Conservation (phyloP, 2,329 filamentous ascomycete species). For the Plectosphaerella plurivora region DNA sequence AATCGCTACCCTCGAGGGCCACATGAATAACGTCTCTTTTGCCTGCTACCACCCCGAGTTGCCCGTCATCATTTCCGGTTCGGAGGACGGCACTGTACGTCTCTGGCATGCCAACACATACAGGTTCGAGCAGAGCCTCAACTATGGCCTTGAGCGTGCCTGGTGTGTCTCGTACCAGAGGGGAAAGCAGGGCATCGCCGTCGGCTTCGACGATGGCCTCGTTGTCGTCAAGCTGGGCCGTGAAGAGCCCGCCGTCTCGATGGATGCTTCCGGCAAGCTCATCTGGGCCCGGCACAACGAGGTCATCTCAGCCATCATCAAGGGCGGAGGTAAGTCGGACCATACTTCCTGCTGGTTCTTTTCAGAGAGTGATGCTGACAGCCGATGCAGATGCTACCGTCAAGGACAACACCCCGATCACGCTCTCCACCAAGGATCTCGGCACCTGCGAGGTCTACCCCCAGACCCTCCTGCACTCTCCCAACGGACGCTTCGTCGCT, state of each 20-base stretch:
- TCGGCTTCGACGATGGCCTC: slow-evolving; percentile 96
- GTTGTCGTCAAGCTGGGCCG: slow-evolving; percentile 97
- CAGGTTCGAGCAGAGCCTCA: slow-evolving; percentile 89
- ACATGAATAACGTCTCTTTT: slow-evolving; percentile 97
- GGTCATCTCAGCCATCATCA: slow-evolving; percentile 91
- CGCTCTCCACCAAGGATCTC: slow-evolving; percentile 86
- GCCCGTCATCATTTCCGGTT: slow-evolving; percentile 95
- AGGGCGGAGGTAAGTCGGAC: slow-evolving; percentile 60
- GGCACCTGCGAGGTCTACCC: slow-evolving; percentile 96
- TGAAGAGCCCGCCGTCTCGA: slow-evolving; percentile 95
- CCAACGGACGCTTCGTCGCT: slow-evolving; percentile 81
- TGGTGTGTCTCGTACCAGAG: slow-evolving; percentile 98
- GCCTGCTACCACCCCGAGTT: slow-evolving; percentile 97
- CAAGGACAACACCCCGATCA: slow-evolving; percentile 86
- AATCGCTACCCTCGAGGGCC: slow-evolving; percentile 93
- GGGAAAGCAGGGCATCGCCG: slow-evolving; percentile 88
- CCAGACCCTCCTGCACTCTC: slow-evolving; percentile 90
- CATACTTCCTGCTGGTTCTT: no score
- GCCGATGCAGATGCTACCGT: slow-evolving; percentile 58
- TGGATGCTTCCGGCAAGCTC: slow-evolving; percentile 93
- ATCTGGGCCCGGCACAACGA: slow-evolving; percentile 96
- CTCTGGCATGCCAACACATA: slow-evolving; percentile 99
- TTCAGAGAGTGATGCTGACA: slow-evolving; percentile 19
- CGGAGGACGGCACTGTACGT: slow-evolving; percentile 94
- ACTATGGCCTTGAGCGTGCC: slow-evolving; percentile 90